Evolutionary conservation across 139 green algal species (phyloP).

Genomic region (Gonium pectorale): DNA sequence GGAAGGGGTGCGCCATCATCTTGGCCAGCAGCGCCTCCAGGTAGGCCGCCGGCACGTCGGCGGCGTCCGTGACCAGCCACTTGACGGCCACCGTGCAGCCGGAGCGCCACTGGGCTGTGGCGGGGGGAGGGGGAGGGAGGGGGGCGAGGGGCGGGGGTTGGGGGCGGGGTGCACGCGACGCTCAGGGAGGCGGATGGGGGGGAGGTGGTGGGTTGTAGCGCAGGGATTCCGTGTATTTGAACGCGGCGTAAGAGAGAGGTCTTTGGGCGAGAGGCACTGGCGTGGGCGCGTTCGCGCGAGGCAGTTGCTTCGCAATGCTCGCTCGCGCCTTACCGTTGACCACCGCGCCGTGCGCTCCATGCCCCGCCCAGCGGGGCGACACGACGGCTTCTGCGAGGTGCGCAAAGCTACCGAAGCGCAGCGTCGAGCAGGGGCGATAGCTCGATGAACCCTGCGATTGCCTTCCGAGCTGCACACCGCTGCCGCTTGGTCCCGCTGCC

Average conservation of each 20-base stretch:
- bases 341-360: slow-evolving; percentile 7
- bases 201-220: not conserved
- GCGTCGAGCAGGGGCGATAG: not conserved
- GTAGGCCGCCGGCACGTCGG: slow-evolving; percentile 19
- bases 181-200: not conserved
- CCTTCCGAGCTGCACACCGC: not conserved
- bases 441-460: not conserved
- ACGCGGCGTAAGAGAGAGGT: not conserved
- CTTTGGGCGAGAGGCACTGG: not conserved
- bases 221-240: not conserved
- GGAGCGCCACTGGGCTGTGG: slow-evolving; percentile 6
- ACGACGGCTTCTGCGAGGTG: not conserved
- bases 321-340: slow-evolving; percentile 6
- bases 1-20: slow-evolving; percentile 33
- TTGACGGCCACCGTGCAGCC: slow-evolving; percentile 38
- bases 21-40: slow-evolving; percentile 28
- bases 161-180: not conserved
- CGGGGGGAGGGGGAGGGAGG: not conserved
- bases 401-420: not conserved
- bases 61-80: slow-evolving; percentile 6
- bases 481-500: not conserved
- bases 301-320: not conserved
- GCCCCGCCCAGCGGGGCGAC: not conserved
- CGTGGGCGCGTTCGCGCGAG: not conserved
- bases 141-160: not conserved